Evolutionary conservation across 1,284 basidiomycete genomes (phyloP).

Genomic region (Leccinum variabile): DNA sequence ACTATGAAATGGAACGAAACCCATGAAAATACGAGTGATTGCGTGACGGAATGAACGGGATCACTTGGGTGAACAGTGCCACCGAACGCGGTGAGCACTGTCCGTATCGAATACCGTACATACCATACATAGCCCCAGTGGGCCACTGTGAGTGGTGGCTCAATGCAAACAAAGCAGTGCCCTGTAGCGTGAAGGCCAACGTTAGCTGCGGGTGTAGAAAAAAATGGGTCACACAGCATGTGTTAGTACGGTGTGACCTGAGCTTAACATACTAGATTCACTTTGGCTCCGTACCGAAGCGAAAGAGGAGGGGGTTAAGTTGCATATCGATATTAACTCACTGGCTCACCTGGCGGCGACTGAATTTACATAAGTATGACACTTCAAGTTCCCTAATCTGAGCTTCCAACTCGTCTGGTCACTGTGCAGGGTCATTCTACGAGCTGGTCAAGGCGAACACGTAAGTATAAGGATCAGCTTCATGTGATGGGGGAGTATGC

Average conservation of each 20-base stretch:
- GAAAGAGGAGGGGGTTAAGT: neutral
- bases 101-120: neutral
- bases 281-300: conserved; percentile 10
- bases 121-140: neutral
- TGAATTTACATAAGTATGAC: neutral
- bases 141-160: neutral
- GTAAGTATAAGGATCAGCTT: neutral
- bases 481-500: neutral
- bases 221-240: neutral
- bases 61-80: neutral
- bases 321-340: neutral
- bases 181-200: neutral
- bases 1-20: neutral
- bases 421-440: neutral
- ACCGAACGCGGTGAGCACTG: neutral
- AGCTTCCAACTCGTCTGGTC: neutral
- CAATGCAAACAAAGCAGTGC: neutral
- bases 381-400: neutral
- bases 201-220: neutral
- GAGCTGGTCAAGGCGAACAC: neutral
- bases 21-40: neutral
- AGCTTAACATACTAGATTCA: neutral
- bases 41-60: neutral
- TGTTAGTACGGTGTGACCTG: neutral
- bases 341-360: neutral